Percentiles rank a stretch among this genome's conserved stretches.
Evolutionary conservation across 169 alveolate genomes (phyloP).

Genomic region (Toxoplasma gondii): DNA sequence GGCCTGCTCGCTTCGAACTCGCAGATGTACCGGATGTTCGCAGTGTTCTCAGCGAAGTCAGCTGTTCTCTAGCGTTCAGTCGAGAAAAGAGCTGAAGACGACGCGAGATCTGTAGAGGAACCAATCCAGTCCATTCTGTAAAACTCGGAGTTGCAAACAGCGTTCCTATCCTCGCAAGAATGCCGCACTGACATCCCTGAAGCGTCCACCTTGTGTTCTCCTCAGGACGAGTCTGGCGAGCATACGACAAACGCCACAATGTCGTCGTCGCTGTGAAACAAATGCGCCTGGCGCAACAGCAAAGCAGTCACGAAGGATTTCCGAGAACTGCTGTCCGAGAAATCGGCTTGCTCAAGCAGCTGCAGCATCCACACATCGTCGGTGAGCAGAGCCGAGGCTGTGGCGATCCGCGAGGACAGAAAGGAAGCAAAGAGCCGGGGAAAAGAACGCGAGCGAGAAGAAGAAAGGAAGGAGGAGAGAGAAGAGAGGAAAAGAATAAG

Average conservation of each 20-base stretch:
- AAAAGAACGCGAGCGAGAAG: neutral
- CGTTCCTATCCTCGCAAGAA: neutral
- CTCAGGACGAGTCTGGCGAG: constrained; percentile 50
- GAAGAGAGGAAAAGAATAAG: neutral
- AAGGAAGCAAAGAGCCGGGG: neutral
- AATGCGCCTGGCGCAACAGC: constrained; percentile 35
- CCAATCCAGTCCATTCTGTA: neutral
- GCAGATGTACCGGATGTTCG: neutral
- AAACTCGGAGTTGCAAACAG: neutral
- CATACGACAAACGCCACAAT: constrained; percentile 7
- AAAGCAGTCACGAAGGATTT: constrained; percentile 80
- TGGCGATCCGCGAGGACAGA: neutral
- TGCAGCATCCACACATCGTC: constrained; percentile 88
- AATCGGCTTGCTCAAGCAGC: constrained; percentile 84
- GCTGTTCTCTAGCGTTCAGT: neutral
- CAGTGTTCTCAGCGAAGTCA: neutral
- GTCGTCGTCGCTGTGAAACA: constrained; percentile 50
- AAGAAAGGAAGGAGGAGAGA: neutral
- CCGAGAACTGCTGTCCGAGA: constrained; percentile 91
- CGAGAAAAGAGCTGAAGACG: neutral
- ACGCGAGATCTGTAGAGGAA: neutral
- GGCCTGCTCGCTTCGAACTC: too few species aligned
- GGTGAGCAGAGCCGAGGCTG: constrained; percentile 26
- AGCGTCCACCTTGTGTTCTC: neutral
- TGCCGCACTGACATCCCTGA: neutral